A percentile compares a stretch with the other conserved stretches of the same genome.
These are phyloP conservation scores for Chaetomiaceae sp. DNA, from an alignment of 2,329 filamentous ascomycete species.

Conservation along the genomic window DNA sequence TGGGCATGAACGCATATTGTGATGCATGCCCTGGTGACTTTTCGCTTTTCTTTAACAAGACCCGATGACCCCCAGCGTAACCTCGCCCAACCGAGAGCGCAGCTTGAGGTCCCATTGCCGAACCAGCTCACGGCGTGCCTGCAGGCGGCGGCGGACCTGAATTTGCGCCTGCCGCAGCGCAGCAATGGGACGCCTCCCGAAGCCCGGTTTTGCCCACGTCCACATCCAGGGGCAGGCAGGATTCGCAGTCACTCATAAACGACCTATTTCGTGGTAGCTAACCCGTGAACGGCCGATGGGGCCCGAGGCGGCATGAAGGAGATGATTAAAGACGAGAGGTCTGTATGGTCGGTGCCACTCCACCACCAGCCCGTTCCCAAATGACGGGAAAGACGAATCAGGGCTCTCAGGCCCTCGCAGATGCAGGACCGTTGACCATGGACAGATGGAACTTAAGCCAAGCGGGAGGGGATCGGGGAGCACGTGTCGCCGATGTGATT, in stretches of 20 bases:
- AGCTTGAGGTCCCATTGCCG: slow-evolving; percentile 14
- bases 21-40: slow-evolving; percentile 10
- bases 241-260: no score
- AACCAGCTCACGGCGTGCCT: no score
- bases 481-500: slow-evolving; percentile 18
- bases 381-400: slow-evolving; percentile 19
- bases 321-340: background rate
- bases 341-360: background rate
- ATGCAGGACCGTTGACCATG: slow-evolving; percentile 18
- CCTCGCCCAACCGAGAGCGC: slow-evolving; percentile 9
- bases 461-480: slow-evolving; percentile 8
- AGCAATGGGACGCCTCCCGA: no score
- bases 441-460: slow-evolving; percentile 8
- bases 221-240: no score
- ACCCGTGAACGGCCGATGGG: background rate
- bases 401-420: slow-evolving; percentile 11
- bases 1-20: slow-evolving; percentile 8
- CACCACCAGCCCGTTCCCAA: background rate
- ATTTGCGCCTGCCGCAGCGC: no score
- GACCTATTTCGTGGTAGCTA: no score
- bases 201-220: no score
- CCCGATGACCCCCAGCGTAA: slow-evolving; percentile 13
- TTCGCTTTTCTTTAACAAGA: background rate
- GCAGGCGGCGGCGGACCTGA: no score
- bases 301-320: background rate